phyloP scores from a whole-genome alignment of 345 rosid species.

The Aurinia saxatilis region DNA sequence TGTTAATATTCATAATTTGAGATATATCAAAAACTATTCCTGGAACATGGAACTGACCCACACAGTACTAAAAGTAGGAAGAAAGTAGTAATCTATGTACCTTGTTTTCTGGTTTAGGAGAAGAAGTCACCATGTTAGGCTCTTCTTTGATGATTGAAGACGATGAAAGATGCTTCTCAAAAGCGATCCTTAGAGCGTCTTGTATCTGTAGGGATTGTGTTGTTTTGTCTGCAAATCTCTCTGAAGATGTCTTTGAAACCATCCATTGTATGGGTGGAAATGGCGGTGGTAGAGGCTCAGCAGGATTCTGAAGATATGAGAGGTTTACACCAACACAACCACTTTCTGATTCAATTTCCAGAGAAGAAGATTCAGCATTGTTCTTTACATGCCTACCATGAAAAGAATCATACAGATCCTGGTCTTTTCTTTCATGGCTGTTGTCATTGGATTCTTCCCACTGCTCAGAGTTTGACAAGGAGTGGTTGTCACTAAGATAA shows the following conservation, averaged over 20 bases:
- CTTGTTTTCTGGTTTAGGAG: slow-evolving; percentile 36
- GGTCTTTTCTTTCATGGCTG: slow-evolving; percentile 41
- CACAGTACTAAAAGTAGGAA: not conserved
- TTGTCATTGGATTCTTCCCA: slow-evolving; percentile 77
- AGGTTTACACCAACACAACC: slow-evolving; percentile 23
- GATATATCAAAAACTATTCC: not conserved
- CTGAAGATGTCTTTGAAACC: slow-evolving; percentile 36
- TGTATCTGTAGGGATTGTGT: slow-evolving; percentile 23
- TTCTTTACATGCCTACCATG: slow-evolving; percentile 24
- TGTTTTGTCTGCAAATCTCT: slow-evolving; percentile 31
- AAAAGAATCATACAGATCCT: slow-evolving; percentile 41
- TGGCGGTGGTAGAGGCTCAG: slow-evolving; percentile 60
- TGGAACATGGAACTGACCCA: slow-evolving; percentile 7
- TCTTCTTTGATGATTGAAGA: slow-evolving; percentile 31
- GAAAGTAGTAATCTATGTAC: slow-evolving; percentile 28
- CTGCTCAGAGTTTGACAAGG: slow-evolving; percentile 70
- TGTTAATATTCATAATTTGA: not conserved
- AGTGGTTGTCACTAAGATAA: slow-evolving; percentile 44
- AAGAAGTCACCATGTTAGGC: slow-evolving; percentile 25
- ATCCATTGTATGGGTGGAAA: slow-evolving; percentile 75
- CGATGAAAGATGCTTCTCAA: slow-evolving; percentile 32
- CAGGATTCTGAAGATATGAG: slow-evolving; percentile 26
- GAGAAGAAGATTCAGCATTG: slow-evolving; percentile 37
- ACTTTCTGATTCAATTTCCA: slow-evolving; percentile 43
- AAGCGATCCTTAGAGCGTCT: slow-evolving; percentile 26